Evolutionary conservation across 1,139 yeast species (phyloP).

Genomic region (Waltiozyma sp.): DNA sequence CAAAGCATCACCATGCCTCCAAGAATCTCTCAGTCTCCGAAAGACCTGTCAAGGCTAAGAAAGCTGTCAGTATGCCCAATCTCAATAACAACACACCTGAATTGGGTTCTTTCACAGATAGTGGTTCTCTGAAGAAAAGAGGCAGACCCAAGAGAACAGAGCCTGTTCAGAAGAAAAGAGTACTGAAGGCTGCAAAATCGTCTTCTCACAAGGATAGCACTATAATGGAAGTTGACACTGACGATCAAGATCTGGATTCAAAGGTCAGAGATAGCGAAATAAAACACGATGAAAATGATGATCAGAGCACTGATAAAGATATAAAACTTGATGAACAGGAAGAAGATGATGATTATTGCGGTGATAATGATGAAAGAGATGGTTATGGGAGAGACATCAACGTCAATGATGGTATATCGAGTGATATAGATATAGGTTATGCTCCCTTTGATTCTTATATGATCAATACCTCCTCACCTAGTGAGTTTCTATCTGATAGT

Average conservation of each 20-base stretch:
- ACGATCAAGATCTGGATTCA: background rate
- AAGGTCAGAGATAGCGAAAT: too few species aligned
- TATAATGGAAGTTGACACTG: background rate
- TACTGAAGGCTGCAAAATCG: background rate
- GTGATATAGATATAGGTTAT: slow-evolving; percentile 23
- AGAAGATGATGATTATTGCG: slow-evolving; percentile 5
- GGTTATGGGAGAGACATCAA: slow-evolving; percentile 12
- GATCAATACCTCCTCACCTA: slow-evolving; percentile 23
- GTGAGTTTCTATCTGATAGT: slow-evolving; percentile 30
- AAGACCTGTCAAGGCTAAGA: slow-evolving; percentile 12
- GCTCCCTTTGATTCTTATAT: background rate
- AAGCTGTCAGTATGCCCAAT: slow-evolving; percentile 15
- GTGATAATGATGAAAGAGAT: slow-evolving; percentile 4
- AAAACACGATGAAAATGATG: background rate
- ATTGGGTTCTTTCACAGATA: slow-evolving; percentile 2
- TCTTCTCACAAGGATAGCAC: background rate
- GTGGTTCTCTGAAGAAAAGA: slow-evolving; percentile 22
- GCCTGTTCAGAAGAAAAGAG: background rate
- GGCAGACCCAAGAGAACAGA: slow-evolving; percentile 36
- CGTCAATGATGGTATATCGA: slow-evolving; percentile 29
- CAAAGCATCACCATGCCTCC: slow-evolving; percentile 67
- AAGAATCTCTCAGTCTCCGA: slow-evolving; percentile 17
- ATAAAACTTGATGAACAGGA: slow-evolving; percentile 2
- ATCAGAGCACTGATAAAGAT: background rate
- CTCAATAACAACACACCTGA: slow-evolving; percentile 14